Conservation (phyloP, 768 basidiomycete genomes). For the Termitomyces sp. region DNA sequence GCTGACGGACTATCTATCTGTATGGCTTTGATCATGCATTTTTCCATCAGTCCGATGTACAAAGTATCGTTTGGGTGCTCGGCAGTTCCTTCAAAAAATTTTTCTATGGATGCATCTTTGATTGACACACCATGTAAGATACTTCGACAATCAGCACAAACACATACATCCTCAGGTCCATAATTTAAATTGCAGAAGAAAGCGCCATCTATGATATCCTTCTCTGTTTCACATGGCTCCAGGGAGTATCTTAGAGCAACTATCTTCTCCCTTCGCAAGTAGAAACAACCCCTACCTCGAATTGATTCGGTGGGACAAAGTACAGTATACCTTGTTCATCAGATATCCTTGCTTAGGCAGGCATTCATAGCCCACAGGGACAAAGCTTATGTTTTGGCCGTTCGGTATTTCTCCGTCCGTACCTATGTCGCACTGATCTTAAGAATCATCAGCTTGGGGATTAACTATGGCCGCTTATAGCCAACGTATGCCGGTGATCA, state of each 20-base stretch:
- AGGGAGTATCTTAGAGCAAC: no score
- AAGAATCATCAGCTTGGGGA: neutral
- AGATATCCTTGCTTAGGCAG: neutral
- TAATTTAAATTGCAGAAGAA: neutral
- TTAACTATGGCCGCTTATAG: neutral
- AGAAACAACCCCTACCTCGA: conserved; percentile 17
- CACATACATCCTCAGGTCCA: neutral
- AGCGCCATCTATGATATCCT: neutral
- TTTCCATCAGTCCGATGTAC: no score
- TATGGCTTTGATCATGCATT: no score
- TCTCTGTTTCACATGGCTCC: neutral
- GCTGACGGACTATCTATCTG: no score
- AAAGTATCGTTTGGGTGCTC: no score
- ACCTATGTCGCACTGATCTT: neutral
- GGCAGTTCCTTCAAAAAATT: no score
- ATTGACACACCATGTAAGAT: no score
- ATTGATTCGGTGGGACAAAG: conserved; percentile 42
- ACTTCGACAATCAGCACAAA: neutral
- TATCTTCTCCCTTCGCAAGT: neutral
- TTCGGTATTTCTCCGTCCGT: conserved; percentile 27
- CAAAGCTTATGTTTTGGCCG: conserved; percentile 45
- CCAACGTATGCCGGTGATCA: neutral
- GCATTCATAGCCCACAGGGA: conserved; percentile 37
- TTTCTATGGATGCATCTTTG: no score
- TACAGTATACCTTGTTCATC: neutral